phyloP scores from a whole-genome alignment of 2,329 filamentous ascomycete genomes.

The Stagonosporopsis cucurbitacearum region DNA sequence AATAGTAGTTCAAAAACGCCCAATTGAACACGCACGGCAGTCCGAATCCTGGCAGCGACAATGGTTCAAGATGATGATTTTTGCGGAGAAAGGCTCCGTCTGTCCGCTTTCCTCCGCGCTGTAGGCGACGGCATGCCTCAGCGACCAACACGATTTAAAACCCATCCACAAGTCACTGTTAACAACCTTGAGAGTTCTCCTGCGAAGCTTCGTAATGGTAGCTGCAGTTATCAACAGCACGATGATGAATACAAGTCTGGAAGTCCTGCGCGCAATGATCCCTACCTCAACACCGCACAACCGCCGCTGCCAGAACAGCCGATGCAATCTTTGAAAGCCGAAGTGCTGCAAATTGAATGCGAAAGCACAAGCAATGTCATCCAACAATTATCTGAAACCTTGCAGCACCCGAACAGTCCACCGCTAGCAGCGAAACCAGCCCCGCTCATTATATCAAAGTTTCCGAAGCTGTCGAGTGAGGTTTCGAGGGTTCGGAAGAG shows the following conservation, averaged over 20 bases:
- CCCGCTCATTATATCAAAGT: background rate
- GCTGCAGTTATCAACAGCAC: background rate
- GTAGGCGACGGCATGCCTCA: constrained; percentile 31
- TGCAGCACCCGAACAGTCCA: background rate
- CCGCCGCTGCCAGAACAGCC: background rate
- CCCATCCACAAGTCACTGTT: constrained; percentile 2
- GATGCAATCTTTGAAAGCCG: background rate
- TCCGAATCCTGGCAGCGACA: constrained; percentile 19
- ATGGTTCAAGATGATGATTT: constrained; percentile 37
- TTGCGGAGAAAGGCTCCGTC: constrained; percentile 31
- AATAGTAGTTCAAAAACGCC: too few relatives aligned
- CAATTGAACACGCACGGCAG: constrained; percentile 1
- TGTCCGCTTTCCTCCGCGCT: constrained; percentile 34
- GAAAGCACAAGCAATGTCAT: background rate
- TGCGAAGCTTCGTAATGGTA: background rate
- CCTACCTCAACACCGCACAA: background rate
- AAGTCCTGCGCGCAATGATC: background rate
- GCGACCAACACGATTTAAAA: constrained; percentile 33
- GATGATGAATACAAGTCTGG: background rate
- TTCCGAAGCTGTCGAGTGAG: background rate
- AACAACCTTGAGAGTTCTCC: background rate
- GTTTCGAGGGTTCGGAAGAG: constrained; percentile 25
- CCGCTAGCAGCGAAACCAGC: background rate
- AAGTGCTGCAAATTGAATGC: background rate
- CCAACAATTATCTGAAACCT: background rate